Base-by-base conservation (phyloP, 2,329 filamentous ascomycete genomes). In the Anthostomella pinea region DNA sequence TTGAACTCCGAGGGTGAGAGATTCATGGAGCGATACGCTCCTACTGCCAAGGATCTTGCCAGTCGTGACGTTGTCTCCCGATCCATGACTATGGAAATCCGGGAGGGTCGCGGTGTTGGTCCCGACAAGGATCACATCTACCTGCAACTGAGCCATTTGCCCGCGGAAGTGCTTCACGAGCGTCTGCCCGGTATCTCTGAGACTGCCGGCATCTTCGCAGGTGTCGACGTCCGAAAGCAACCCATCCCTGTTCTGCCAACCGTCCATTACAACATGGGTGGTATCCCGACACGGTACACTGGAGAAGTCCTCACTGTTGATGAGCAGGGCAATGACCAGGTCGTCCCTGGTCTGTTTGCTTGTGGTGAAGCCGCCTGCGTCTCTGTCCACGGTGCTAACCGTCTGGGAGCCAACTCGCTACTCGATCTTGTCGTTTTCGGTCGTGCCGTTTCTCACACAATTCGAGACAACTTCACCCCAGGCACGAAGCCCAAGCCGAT, bases 241-340 rank as follows among this genome's bases (percentile, higher is more conserved):
- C 91, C 91, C 50, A 97, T 97, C 54, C 91, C 91, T 45, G 91
- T 97, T 51, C 77, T 97, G 46, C 91, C 91, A 40, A 97, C 91
- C 28, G 91, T 96, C 52, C 90, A 98, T 77, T 98, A 98, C 79
- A 96, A 96, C 79, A 98, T 97, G 93, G 91, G 91, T 68, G 91
- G 93, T 77, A 96, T 98, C 54, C 91, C 91, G 34, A 97, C 93
- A 52, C 88, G 87, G 60, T 97, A 95, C 77, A 96, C 88, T 46
- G 91, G 93, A 66, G 89, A 98, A 71, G 93, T 97, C 44, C 69
- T 98, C 53, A 94, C 88, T 13, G 73, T 95, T 34, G 88, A 96
- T 54, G 83, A 86, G 60, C 65, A 79, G 45, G 93, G 93, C 52
- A 81, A 95, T 40, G 93, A 97, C 72, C 79, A 95, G 76, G 79